Percentiles rank a stretch among this genome's conserved stretches.
phyloP scores from a whole-genome alignment of 78 protist genomes.

The Chrysochromulina tobinii region DNA sequence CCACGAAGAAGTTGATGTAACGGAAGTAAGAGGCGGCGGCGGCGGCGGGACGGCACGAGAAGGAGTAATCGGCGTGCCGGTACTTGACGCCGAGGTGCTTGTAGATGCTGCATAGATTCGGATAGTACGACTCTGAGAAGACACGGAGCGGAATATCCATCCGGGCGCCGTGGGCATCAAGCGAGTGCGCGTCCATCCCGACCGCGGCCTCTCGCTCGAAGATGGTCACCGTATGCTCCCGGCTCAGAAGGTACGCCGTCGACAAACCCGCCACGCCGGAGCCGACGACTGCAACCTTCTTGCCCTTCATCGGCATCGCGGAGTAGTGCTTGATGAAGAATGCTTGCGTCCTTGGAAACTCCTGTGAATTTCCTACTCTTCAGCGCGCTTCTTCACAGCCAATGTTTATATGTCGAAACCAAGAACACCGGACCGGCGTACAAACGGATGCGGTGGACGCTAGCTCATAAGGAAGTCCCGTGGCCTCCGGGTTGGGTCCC shows the following conservation, averaged over 20 bases:
- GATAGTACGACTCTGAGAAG: constrained; percentile 30
- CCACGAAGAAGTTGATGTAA: not conserved
- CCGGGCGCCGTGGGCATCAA: not conserved
- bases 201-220: constrained; percentile 4
- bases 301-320: not conserved
- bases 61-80: constrained; percentile 1
- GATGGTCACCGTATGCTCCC: not conserved
- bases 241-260: not conserved
- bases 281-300: constrained; percentile 24
- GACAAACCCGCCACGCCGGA: constrained; percentile 15
- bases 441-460: no score
- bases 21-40: constrained; percentile 4
- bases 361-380: no score
- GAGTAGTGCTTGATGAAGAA: no score
- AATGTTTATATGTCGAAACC: no score
- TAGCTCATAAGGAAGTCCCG: no score
- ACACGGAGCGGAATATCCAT: constrained; percentile 32
- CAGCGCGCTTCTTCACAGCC: no score
- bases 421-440: no score
- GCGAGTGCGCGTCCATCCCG: constrained; percentile 27
- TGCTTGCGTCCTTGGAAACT: no score
- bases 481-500: no score
- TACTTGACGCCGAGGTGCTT: not conserved
- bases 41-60: not conserved
- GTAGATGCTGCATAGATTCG: constrained; percentile 3